Percentiles rank a stretch among this genome's conserved stretches.
These are phyloP conservation scores for Amylostereum areolatum DNA, from an alignment of 1,284 basidiomycete genomes.

Conservation along the genomic window DNA sequence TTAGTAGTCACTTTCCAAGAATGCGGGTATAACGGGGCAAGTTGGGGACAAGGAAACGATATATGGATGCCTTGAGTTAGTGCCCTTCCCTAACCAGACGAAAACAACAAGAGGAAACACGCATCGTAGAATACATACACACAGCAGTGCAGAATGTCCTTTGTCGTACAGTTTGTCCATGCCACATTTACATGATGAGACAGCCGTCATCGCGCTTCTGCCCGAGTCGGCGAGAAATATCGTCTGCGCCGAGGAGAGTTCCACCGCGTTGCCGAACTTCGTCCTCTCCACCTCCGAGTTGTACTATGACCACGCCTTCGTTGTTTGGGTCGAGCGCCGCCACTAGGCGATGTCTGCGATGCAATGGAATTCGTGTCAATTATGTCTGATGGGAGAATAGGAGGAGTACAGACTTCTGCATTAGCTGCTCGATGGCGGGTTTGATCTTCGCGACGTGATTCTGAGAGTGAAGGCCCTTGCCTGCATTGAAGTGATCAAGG, in stretches of 20 bases:
- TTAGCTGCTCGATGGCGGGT: slow-evolving; percentile 87
- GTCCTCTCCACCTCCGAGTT: slow-evolving; percentile 43
- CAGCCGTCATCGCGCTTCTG: slow-evolving; percentile 47
- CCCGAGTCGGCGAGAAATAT: slow-evolving; percentile 53
- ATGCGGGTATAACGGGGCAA: too few species aligned
- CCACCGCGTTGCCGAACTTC: slow-evolving; percentile 22
- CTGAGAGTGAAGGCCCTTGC: slow-evolving; percentile 84
- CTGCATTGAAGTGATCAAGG: slow-evolving; percentile 20
- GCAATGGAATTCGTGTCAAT: neutral
- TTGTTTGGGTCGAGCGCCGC: slow-evolving; percentile 83
- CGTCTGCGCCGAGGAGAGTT: slow-evolving; percentile 48
- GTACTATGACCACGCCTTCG: slow-evolving; percentile 81
- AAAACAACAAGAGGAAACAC: too few species aligned
- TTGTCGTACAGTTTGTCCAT: too few species aligned
- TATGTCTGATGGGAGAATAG: slow-evolving; percentile 1
- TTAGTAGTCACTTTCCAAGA: too few species aligned
- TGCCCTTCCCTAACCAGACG: too few species aligned
- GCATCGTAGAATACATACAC: too few species aligned
- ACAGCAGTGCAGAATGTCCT: too few species aligned
- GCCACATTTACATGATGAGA: slow-evolving; percentile 56
- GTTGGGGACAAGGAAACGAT: too few species aligned
- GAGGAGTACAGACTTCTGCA: slow-evolving; percentile 56
- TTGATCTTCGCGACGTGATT: slow-evolving; percentile 84
- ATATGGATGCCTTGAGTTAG: too few species aligned
- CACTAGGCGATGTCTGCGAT: slow-evolving; percentile 58